Percentiles rank a stretch among this genome's conserved stretches.
Conservation (phyloP, 768 basidiomycete genomes). For the Fomitopsis pulvina region DNA sequence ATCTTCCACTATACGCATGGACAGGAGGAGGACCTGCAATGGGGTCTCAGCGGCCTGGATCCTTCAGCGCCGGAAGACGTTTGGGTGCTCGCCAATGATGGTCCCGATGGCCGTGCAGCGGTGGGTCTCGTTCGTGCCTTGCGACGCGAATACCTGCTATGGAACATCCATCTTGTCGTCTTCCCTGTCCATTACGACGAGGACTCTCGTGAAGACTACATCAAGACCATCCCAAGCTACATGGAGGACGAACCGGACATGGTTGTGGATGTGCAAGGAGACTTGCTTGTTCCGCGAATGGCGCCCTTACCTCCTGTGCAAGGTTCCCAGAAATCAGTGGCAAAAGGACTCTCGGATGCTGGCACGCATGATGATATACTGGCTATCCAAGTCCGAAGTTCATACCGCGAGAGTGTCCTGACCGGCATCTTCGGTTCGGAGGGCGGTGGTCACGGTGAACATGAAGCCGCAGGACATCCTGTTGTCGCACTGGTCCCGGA, state of each 20-base stretch:
- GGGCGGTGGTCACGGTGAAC: too few species aligned
- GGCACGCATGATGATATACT: too few species aligned
- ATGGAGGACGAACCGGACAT: constrained; percentile 4
- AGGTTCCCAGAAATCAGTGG: background rate
- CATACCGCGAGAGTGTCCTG: too few species aligned
- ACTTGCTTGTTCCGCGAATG: background rate
- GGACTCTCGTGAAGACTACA: background rate
- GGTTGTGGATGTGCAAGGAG: background rate
- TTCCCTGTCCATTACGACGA: constrained; percentile 17
- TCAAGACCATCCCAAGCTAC: background rate
- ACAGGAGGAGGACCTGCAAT: constrained; percentile 16
- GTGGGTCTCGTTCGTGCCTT: constrained; percentile 26
- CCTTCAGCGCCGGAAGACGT: background rate
- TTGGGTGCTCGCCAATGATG: background rate
- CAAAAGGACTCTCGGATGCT: background rate
- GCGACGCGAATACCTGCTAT: constrained; percentile 24
- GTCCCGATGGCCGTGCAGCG: constrained; percentile 23
- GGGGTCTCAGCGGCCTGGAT: constrained; percentile 8
- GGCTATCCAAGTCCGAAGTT: too few species aligned
- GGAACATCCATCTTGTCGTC: constrained; percentile 24
- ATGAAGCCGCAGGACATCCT: too few species aligned
- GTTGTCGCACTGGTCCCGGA: too few species aligned
- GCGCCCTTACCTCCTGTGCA: background rate
- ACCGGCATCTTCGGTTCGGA: too few species aligned
- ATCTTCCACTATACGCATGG: constrained; percentile 13